Percentiles rank a stretch among this genome's conserved stretches.
These are phyloP conservation scores for Aethionema arabicum DNA, from an alignment of 345 rosid species.

Conservation along the genomic window DNA sequence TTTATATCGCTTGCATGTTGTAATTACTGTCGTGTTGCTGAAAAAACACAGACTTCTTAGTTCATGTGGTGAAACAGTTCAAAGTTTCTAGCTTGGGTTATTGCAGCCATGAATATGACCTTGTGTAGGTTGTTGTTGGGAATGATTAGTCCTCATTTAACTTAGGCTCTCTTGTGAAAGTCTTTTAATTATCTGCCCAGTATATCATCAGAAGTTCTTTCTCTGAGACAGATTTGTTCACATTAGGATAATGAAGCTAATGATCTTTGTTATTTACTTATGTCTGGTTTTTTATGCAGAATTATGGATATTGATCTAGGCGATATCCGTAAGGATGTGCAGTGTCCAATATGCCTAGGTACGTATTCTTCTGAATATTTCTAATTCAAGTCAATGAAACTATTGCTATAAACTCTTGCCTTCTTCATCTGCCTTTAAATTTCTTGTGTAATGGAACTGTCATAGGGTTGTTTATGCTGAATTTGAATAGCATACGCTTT, in stretches of 20 bases:
- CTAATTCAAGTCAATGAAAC: neutral
- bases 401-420: neutral
- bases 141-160: neutral
- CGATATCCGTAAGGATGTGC: constrained; percentile 72
- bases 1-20: constrained; percentile 43
- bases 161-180: neutral
- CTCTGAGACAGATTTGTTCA: constrained; percentile 1
- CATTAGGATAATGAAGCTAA: neutral
- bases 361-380: constrained; percentile 17
- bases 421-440: neutral
- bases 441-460: neutral
- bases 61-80: neutral
- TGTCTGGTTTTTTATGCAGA: constrained; percentile 42
- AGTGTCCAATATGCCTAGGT: constrained; percentile 83
- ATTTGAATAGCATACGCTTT: too few species aligned
- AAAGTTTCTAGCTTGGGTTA: constrained; percentile 4
- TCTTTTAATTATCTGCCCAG: neutral
- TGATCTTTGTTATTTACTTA: neutral
- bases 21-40: constrained; percentile 22
- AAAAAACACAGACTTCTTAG: constrained; percentile 1
- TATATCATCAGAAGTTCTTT: constrained; percentile 1
- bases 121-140: constrained; percentile 10
- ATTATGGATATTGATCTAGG: constrained; percentile 49
- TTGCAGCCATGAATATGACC: neutral
- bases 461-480: neutral